These are phyloP conservation scores for Ettlia oleoabundans DNA, from an alignment of 139 green algal genomes.

Conservation along the genomic window DNA sequence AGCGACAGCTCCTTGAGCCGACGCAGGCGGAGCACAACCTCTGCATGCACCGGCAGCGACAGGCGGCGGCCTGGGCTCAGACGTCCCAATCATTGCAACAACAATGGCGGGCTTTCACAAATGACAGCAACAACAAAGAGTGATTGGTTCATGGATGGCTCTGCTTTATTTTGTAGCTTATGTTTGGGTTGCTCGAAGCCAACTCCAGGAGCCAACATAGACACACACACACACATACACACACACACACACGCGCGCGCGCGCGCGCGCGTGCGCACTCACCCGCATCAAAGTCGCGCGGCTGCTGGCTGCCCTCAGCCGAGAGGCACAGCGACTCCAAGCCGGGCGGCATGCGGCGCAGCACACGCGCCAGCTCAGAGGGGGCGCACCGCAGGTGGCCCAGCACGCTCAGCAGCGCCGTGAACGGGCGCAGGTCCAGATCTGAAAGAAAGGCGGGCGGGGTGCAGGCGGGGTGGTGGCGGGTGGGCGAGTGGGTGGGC, in stretches of 20 bases:
- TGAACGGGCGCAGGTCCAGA: slow-evolving; percentile 21
- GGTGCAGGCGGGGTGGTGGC: neutral
- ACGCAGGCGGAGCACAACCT: neutral
- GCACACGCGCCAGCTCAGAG: slow-evolving; percentile 3
- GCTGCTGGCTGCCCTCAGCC: neutral
- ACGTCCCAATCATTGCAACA: neutral
- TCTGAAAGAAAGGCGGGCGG: neutral
- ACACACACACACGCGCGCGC: neutral
- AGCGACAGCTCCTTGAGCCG: slow-evolving; percentile 16
- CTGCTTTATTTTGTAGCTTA: no score
- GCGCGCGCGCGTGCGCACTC: neutral
- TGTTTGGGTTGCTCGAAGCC: neutral
- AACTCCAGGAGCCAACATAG: neutral
- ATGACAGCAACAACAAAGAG: neutral
- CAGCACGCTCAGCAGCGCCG: slow-evolving; percentile 21
- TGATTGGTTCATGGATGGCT: no score
- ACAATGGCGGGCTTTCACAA: neutral
- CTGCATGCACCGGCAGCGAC: neutral
- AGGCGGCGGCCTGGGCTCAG: neutral
- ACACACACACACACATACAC: neutral
- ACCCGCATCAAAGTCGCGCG: slow-evolving; percentile 16
- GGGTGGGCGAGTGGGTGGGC: neutral
- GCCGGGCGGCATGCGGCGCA: slow-evolving; percentile 4
- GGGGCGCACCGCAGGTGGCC: neutral
- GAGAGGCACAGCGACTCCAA: slow-evolving; percentile 31